Conservation (phyloP, 2,329 filamentous ascomycete species). For the Aspergillus chevalieri region DNA sequence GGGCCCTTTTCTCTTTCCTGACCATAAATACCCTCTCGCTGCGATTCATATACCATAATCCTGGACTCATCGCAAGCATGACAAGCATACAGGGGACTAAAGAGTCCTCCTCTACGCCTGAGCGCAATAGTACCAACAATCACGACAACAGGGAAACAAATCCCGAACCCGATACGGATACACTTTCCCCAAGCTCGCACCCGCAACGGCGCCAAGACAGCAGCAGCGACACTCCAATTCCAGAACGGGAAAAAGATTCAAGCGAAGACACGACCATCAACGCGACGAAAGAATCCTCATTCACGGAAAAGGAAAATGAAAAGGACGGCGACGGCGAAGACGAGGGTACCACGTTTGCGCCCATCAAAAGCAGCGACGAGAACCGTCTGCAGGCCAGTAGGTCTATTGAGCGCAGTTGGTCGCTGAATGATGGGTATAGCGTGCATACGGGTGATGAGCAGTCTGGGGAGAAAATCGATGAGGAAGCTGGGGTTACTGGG, state of each 20-base stretch:
- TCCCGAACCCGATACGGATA: no score
- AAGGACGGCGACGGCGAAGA: neutral
- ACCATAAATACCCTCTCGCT: no score
- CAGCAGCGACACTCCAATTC: no score
- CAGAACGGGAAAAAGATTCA: no score
- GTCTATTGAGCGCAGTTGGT: constrained; percentile 29
- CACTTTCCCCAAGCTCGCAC: neutral
- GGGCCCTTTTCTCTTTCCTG: neutral
- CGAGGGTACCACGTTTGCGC: constrained; percentile 13
- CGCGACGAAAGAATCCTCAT: neutral
- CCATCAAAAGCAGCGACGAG: constrained; percentile 17
- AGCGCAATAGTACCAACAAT: no score
- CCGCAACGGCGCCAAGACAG: neutral
- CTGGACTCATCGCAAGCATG: no score
- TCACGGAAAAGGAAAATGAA: neutral
- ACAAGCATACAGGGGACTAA: no score
- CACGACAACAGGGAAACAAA: no score
- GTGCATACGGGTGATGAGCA: constrained; percentile 20
- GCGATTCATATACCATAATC: no score
- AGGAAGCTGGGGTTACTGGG: constrained; percentile 15
- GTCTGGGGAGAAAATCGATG: constrained; percentile 9
- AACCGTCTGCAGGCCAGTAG: constrained; percentile 16
- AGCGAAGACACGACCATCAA: neutral
- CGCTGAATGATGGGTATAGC: constrained; percentile 31
- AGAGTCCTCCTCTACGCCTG: no score